Conservation (phyloP, 106 monocot species). For the Allium cepa region DNA sequence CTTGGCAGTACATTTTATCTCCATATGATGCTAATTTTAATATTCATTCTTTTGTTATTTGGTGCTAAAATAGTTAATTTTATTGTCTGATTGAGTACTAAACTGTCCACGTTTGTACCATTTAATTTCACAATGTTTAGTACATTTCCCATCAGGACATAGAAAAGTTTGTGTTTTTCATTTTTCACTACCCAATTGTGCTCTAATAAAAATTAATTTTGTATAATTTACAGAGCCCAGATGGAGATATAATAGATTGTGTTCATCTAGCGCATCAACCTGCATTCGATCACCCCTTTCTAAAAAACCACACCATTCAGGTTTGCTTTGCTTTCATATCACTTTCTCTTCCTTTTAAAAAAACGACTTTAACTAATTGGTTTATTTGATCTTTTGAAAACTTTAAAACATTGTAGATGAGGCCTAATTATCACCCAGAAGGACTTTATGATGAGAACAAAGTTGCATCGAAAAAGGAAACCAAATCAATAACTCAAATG, state of each 20-base stretch:
- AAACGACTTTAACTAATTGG: no score
- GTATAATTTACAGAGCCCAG: conserved; percentile 50
- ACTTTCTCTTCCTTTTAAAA: conserved; percentile 4
- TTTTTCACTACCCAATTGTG: background rate
- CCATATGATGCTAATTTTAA: background rate
- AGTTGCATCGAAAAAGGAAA: conserved; percentile 6
- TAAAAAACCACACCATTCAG: conserved; percentile 82
- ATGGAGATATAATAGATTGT: conserved; percentile 82
- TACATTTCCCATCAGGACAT: background rate
- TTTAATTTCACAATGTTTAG: background rate
- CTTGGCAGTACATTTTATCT: background rate
- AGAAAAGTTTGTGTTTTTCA: background rate
- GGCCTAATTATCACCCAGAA: conserved; percentile 51
- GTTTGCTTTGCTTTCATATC: conserved; percentile 7
- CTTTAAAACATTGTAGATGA: conserved; percentile 23
- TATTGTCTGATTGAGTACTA: background rate
- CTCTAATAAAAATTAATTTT: background rate
- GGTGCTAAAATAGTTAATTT: background rate
- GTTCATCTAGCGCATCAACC: conserved; percentile 61
- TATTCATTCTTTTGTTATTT: background rate
- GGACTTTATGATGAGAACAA: conserved; percentile 40
- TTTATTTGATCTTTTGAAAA: conserved; percentile 1
- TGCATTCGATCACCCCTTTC: conserved; percentile 80
- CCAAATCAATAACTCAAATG: conserved; percentile 23
- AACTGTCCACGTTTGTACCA: background rate